Percentiles rank a stretch among this genome's conserved stretches.
Conservation (phyloP, 2,329 filamentous ascomycete species). For the Colletotrichum sublineola region DNA sequence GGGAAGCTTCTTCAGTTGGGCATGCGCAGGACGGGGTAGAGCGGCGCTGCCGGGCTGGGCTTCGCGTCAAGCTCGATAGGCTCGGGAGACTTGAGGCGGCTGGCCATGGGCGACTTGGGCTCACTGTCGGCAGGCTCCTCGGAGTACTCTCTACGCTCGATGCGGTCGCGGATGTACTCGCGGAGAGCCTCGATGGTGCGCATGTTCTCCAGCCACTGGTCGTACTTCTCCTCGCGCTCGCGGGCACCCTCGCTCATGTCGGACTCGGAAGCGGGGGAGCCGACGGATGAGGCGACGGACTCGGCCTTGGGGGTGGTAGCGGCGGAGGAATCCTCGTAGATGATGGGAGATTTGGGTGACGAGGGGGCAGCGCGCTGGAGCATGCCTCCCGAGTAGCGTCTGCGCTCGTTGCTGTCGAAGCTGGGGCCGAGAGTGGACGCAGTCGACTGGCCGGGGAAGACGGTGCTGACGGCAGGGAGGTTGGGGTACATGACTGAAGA, state of each 20-base stretch:
- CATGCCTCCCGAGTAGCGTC: slow-evolving; percentile 76
- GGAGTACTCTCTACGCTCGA: slow-evolving; percentile 69
- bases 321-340: slow-evolving; percentile 54
- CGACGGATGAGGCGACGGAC: slow-evolving; percentile 58
- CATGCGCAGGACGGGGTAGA: slow-evolving; percentile 58
- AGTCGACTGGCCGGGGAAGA: slow-evolving; percentile 76
- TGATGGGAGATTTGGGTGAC: slow-evolving; percentile 54
- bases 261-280: slow-evolving; percentile 69
- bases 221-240: slow-evolving; percentile 73
- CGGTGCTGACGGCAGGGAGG: slow-evolving; percentile 77
- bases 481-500: slow-evolving; percentile 80
- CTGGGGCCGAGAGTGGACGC: slow-evolving; percentile 79
- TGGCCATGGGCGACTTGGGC: slow-evolving; percentile 14
- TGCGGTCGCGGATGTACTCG: slow-evolving; percentile 68
- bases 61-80: slow-evolving; percentile 42
- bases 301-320: slow-evolving; percentile 60
- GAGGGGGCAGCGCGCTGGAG: slow-evolving; percentile 69
- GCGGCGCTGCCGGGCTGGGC: slow-evolving; percentile 41
- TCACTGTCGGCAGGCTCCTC: slow-evolving; percentile 47
- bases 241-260: slow-evolving; percentile 65
- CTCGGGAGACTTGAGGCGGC: slow-evolving; percentile 46
- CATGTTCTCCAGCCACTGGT: slow-evolving; percentile 76
- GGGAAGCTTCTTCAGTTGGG: slow-evolving; percentile 48
- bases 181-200: slow-evolving; percentile 73
- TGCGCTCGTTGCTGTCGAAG: slow-evolving; percentile 73